Percentiles rank a stretch among this genome's conserved stretches.
phyloP scores from a whole-genome alignment of 495 filamentous ascomycete genomes.

The Peziza echinospora region DNA sequence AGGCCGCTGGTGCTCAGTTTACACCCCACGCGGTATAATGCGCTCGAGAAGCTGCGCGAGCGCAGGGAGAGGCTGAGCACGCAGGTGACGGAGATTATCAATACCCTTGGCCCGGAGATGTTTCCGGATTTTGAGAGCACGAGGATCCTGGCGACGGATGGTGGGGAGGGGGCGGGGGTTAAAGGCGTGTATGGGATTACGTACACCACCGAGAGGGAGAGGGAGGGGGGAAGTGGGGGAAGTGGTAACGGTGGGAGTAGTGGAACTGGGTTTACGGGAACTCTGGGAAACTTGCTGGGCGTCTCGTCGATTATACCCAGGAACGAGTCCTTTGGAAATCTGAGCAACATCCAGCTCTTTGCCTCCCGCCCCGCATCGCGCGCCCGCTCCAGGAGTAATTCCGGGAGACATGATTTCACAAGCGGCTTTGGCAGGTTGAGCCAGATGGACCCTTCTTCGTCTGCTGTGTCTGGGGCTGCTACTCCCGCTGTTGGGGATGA shows the following conservation, averaged over 20 bases:
- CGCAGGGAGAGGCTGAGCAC: slow-evolving; percentile 48
- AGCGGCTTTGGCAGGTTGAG: slow-evolving; percentile 50
- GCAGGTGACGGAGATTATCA: slow-evolving; percentile 82
- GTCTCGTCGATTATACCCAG: slow-evolving; percentile 34
- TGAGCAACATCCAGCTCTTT: slow-evolving; percentile 69
- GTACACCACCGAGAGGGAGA: slow-evolving; percentile 3
- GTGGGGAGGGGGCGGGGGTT: slow-evolving; percentile 8
- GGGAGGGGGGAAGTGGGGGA: slow-evolving; percentile 8
- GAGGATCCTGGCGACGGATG: slow-evolving; percentile 3
- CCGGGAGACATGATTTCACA: slow-evolving; percentile 11
- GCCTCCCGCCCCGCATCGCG: slow-evolving; percentile 61
- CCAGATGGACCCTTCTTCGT: slow-evolving; percentile 42
- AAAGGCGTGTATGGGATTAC: slow-evolving; percentile 2
- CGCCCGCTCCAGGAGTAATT: slow-evolving; percentile 49
- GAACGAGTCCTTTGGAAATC: slow-evolving; percentile 82
- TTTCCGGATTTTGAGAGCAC: slow-evolving; percentile 74
- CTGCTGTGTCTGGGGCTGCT: slow-evolving; percentile 12
- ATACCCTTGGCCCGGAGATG: slow-evolving; percentile 84
- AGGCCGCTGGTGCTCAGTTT: slow-evolving; percentile 75
- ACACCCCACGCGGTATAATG: slow-evolving; percentile 64
- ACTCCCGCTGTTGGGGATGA: background rate
- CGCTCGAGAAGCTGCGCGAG: slow-evolving; percentile 54
- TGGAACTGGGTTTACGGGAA: slow-evolving; percentile 2
- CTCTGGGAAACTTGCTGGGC: background rate
- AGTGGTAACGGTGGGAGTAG: slow-evolving; percentile 10